Evolutionary conservation across 345 rosid genomes (phyloP), one percentile per base, ranked within the genome.

Genomic region (Eucalyptus marginata): DNA sequence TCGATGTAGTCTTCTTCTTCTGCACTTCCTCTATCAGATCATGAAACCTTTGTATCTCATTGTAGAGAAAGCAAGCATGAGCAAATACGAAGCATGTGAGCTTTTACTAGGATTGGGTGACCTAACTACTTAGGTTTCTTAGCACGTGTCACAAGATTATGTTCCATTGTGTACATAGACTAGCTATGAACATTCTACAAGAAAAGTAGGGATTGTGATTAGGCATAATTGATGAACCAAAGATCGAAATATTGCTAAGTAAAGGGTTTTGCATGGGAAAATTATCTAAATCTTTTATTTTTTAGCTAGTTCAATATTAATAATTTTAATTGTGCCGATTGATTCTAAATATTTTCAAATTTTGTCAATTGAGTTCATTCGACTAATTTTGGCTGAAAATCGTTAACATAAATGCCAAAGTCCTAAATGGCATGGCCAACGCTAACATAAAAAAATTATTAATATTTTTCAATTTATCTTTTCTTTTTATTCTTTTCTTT

Each of bases 371-470:
- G 5, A n/a, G 11, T n/a, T 52, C 5, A 14, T 14, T 66, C 0
- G 0, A 3, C 0, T 11, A 66, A n/a, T n/a, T n/a, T 66, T 66
- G 6, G 1, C 2, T 4, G 0, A 0, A 15, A 66, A n/a, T n/a
- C 5, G 3, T 0, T 66, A 8, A 66, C 3, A 8, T n/a, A 0
- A 16, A 31, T 17, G 7, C 14, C 4, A 12, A 27, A 25, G 0
- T 25, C 14, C 3, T 59, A 59, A 11, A 7, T 59, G 4, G 7
- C 4, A 59, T 5, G 2, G 1, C 13, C 2, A 4, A 25, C 1
- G 1, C 22, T 66, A 31, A n/a, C 5, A 0, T 64, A 15, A 0
- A 14, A n/a, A 1, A n/a, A 4, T 64, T 4, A n/a, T 0, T n/a
- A 64, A 64, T 7, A n/a, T 66, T 66, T 62, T 62, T 27, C 0